Conservation (phyloP, 768 basidiomycete species). For the Tylopilus felleus region DNA sequence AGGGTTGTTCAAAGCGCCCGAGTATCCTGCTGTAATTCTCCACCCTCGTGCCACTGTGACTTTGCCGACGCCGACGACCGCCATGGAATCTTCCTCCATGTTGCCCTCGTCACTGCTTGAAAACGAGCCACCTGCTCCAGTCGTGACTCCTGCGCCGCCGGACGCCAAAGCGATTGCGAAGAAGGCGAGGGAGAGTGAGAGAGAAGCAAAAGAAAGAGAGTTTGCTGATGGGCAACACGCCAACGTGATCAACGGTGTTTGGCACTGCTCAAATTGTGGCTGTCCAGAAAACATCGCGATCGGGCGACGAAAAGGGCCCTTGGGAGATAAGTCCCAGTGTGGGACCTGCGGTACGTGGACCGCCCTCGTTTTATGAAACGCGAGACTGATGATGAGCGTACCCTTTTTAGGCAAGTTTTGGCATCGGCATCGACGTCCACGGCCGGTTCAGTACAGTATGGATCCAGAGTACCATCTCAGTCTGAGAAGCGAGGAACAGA, state of each 20-base stretch:
- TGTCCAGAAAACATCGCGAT: constrained; percentile 84
- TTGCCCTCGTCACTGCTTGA: constrained; percentile 55
- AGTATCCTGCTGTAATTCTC: constrained; percentile 51
- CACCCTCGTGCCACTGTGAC: constrained; percentile 57
- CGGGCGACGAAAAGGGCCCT: constrained; percentile 83
- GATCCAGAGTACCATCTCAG: constrained; percentile 68
- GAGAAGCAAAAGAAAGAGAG: constrained; percentile 81
- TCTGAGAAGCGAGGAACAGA: constrained; percentile 54
- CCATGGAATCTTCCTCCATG: constrained; percentile 55
- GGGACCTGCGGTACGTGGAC: constrained; percentile 77
- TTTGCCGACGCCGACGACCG: constrained; percentile 65
- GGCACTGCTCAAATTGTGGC: constrained; percentile 96
- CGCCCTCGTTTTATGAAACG: not conserved
- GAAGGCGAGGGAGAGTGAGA: constrained; percentile 68
- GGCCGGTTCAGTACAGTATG: constrained; percentile 77
- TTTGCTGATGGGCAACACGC: constrained; percentile 80
- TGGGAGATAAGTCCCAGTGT: constrained; percentile 89
- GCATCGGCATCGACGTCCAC: constrained; percentile 79
- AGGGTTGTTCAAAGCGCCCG: constrained; percentile 71
- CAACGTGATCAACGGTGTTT: constrained; percentile 78
- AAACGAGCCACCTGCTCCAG: constrained; percentile 50
- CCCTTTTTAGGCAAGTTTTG: constrained; percentile 72
- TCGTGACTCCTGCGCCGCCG: constrained; percentile 31
- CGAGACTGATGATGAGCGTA: not conserved
- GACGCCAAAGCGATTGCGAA: constrained; percentile 55